Evolutionary conservation across 208 protist genomes (phyloP).

Genomic region (Trypanosoma vivax): DNA sequence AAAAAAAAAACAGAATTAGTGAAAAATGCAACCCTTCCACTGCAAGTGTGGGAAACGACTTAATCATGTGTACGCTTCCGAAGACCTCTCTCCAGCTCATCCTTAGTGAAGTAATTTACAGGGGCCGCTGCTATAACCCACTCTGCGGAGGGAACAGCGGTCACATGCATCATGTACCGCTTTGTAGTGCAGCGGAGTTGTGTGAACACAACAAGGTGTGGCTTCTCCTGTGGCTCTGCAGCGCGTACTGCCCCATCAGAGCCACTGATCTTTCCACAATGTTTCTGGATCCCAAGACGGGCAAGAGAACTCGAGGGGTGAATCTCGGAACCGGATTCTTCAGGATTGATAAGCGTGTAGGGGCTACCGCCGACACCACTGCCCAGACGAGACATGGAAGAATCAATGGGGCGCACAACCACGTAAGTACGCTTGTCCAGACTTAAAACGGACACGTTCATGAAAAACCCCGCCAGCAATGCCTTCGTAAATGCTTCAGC

Average conservation of each 20-base stretch:
- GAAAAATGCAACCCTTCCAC: too few species aligned
- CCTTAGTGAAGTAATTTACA: constrained; percentile 73
- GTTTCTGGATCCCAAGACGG: constrained; percentile 21
- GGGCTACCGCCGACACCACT: constrained; percentile 3
- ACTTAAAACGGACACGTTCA: constrained; percentile 83
- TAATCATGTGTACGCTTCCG: constrained; percentile 54
- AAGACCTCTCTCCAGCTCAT: constrained; percentile 66
- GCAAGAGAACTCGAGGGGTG: constrained; percentile 81
- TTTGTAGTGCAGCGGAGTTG: constrained; percentile 78
- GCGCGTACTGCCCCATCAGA: neutral
- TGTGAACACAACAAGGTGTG: constrained; percentile 75
- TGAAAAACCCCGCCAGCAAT: constrained; percentile 82
- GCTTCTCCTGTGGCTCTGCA: constrained; percentile 38
- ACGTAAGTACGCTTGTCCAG: constrained; percentile 64
- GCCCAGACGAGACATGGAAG: constrained; percentile 4
- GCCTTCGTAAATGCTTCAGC: constrained; percentile 60
- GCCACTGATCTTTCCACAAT: constrained; percentile 1
- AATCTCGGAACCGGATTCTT: constrained; percentile 45
- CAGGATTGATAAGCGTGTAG: constrained; percentile 1
- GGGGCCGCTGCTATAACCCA: constrained; percentile 63
- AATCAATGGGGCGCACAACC: constrained; percentile 75
- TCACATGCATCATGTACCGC: constrained; percentile 87
- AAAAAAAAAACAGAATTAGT: too few species aligned
- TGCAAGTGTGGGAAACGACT: neutral
- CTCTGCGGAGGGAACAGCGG: constrained; percentile 54